phyloP scores from a whole-genome alignment of 140 eudicot genomes.

The Erigeron philadelphicus region DNA sequence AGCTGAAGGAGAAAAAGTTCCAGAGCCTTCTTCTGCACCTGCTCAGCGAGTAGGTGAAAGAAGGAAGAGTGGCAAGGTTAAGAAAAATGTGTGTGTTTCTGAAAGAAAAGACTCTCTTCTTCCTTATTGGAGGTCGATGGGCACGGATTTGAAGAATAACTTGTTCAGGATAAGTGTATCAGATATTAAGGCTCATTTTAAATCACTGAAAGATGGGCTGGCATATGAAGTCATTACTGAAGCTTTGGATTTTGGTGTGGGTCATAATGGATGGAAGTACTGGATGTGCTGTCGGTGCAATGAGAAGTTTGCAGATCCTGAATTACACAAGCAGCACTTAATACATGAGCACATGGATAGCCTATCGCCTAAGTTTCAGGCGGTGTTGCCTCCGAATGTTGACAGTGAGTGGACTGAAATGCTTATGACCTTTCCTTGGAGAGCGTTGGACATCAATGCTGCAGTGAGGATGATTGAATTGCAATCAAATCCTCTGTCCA shows the following conservation, averaged over 20 bases:
- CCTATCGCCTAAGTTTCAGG: constrained; percentile 59
- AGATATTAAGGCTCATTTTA: constrained; percentile 60
- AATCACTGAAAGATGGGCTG: constrained; percentile 48
- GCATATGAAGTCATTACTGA: constrained; percentile 61
- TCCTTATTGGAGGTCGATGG: constrained; percentile 74
- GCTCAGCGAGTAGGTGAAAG: constrained; percentile 58
- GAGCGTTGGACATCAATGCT: constrained; percentile 65
- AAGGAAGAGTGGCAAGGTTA: constrained; percentile 51
- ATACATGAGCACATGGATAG: constrained; percentile 63
- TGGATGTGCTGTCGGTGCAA: constrained; percentile 85
- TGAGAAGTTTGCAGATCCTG: constrained; percentile 59
- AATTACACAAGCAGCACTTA: constrained; percentile 57
- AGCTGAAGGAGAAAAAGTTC: constrained; percentile 42
- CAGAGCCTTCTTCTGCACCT: constrained; percentile 48
- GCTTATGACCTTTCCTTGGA: constrained; percentile 83
- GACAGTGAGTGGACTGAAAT: constrained; percentile 77
- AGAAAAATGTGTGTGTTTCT: constrained; percentile 46
- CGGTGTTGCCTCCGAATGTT: constrained; percentile 56
- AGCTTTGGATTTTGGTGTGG: constrained; percentile 58
- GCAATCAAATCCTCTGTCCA: constrained; percentile 35
- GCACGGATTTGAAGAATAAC: constrained; percentile 52
- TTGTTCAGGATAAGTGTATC: constrained; percentile 51
- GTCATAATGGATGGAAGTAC: constrained; percentile 62
- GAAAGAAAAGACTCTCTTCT: constrained; percentile 69
- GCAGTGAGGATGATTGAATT: constrained; percentile 55